Base-by-base conservation (phyloP, 1,284 basidiomycete genomes). In the Boletus albobrunnescens region DNA sequence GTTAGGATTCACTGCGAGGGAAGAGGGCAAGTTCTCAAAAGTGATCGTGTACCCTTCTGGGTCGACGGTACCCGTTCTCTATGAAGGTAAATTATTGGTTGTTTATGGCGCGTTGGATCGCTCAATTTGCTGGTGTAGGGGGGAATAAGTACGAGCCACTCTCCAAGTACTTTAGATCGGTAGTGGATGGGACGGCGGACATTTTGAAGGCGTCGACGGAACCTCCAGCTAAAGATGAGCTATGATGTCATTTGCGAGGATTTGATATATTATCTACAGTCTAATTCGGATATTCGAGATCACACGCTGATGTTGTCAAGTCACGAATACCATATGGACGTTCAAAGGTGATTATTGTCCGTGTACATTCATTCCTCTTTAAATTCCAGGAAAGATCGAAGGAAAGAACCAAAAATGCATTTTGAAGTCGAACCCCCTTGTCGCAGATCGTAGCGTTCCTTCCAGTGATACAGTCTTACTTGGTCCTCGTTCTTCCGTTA, bases 31-130 rank as follows among this genome's bases (percentile, higher is more conserved):
- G 53, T 73, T 76, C 30, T 71, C 79, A 6, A 87, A 84, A 56
- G 76, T 90, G 24, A 65, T 88, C 11, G 60, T 87, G 17, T 89
- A 84, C 59, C 75, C 79, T 13, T 65, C 73, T 2, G 82, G 79
- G 7, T 78, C 77, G 17, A 76, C 65, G 6, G 72, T 70, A 3
- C 75, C 77, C 7, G 61, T 81, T 19, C 67, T 73, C 46, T 89
- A 82, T 56, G 69, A 83, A 66, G 87, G 86, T 84, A 41, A 39
- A 63, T 54, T 16, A 38, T 16, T 30, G 0, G 2, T 33, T 10
- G 19, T 44, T 41, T 23, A 19, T 28, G 30, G 41, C 46, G 16
- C 8, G 30, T 32, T 3, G 37, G n/a, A 27, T 45, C 41, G 17
- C 39, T 49, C 19, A 50, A 45, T 16, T 4, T 28, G 30, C 6